Base-by-base conservation (phyloP, 2,329 filamentous ascomycete genomes). In the Penicillium sclerotigenum region DNA sequence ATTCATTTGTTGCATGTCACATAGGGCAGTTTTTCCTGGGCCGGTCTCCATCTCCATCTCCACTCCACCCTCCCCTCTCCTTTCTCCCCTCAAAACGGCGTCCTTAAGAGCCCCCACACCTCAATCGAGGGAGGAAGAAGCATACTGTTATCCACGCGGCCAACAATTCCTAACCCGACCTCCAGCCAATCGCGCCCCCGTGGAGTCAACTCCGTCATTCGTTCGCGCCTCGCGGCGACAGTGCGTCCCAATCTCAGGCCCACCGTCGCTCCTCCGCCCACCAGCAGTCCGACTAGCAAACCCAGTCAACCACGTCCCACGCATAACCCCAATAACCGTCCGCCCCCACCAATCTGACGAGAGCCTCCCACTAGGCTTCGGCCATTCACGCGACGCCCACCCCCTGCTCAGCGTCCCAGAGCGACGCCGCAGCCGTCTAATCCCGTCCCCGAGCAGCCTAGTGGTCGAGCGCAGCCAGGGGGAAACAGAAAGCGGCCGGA, bases 251-350 rank as follows among this genome's bases (percentile, higher is more conserved):
- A 42, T 63, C 47, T 51, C 63, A 47, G 61, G 59, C 50, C 59
- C 62, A 50, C 60, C 63, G 54, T 64, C 58, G 61, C 59, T 61
- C 57, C 67, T 64, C 54, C 65, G 69, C 40, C 70, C 72, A 31
- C 75, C 78, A 52, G 75, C 80, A 33, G 79, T 81, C 52, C 77
- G 82, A 55, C 78, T 86, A 59, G 84, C 83, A 74, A 85, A 85
- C 68, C 83, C 83, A 36, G 77, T 83, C 65, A 86, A 86, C 67
- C 79, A 82, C 72, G 81, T 83, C 46, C 83, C 82, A 38, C 80
- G 81, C 56, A 73, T 75, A 31, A 80, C 80, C 46, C 79, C 79
- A 54, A 70, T 81, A 36, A 74, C 74, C 20, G 63, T 80, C 51
- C 68, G 73, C 28, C 71, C 72, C 46, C 64, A 71, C 36, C 63